Evolutionary conservation across 805 yeast species (phyloP), one percentile per base, ranked within the genome.

Genomic region (Candida broadrunensis): DNA sequence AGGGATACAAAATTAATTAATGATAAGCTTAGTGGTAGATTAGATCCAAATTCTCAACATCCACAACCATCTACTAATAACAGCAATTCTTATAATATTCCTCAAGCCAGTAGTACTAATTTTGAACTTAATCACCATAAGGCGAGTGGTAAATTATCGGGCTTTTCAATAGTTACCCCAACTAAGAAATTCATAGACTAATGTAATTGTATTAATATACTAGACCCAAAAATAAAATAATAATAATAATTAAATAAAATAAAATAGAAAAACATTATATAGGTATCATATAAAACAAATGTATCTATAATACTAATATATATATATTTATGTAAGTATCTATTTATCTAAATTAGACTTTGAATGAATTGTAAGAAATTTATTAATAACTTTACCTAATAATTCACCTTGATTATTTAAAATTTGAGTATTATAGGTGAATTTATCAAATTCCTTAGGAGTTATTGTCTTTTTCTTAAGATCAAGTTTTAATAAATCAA

Each of bases 351-450:
- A n/a, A 8, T 8, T 25, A 5, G 12, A 25, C 14, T 25, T 9
- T 25, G 14, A 25, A 29, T 43, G 30, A 7, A 37, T 40, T 33
- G 42, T 43, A 34, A 67, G 45, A 46, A 72, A 72, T n/a, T 55
- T 45, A 17, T 52, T 50, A 12, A 72, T 63, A n/a, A 67, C 61
- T 41, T 56, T 49, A 2, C 67, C 74, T 17, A 71, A 54, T 13
- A 54, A 41, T 6, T 42, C 43, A 1, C 80, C 80, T 42, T 73
- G 73, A 44, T 75, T 72, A 30, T 55, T 55, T 39, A 57, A 43
- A 25, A 48, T 48, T 36, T 56, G 50, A 35, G 73, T 62, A 25
- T 55, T 56, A 36, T 61, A 57, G 14, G 56, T 46, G 31, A 56
- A 52, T 37, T 53, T 52, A 38, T 65, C 62, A 36, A 51, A 60